Evolutionary conservation across 768 basidiomycete genomes (phyloP).

Genomic region (Termitomyces titanicus): DNA sequence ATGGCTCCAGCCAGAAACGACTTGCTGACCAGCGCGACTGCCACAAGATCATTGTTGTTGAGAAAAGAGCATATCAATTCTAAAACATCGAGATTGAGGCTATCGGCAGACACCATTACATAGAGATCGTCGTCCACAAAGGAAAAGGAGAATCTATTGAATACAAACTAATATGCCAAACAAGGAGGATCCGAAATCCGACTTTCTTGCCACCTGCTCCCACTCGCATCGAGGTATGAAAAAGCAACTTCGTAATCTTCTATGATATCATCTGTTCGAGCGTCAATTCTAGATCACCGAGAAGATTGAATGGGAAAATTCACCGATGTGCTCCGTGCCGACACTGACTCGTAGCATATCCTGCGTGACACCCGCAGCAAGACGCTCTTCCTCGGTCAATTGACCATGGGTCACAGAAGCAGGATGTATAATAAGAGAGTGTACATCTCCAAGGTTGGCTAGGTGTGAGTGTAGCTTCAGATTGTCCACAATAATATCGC

Average conservation of each 20-base stretch:
- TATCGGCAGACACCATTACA: constrained; percentile 62
- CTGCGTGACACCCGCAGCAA: constrained; percentile 48
- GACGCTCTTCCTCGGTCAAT: constrained; percentile 43
- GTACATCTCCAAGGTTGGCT: constrained; percentile 44
- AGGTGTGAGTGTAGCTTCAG: constrained; percentile 34
- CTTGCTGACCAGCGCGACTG: constrained; percentile 59
- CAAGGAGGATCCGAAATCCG: not conserved
- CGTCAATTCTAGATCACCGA: not conserved
- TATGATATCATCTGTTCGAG: constrained; percentile 7
- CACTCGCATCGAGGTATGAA: not conserved
- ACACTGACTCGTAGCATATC: constrained; percentile 54
- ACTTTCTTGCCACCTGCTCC: not conserved
- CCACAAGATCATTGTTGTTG: constrained; percentile 51
- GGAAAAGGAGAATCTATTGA: not conserved
- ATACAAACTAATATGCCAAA: not conserved
- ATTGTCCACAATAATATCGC: constrained; percentile 31
- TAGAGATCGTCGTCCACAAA: not conserved
- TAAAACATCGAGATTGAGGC: constrained; percentile 69
- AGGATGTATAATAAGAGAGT: constrained; percentile 60
- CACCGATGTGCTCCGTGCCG: constrained; percentile 12
- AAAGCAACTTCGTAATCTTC: constrained; percentile 13
- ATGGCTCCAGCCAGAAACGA: constrained; percentile 64
- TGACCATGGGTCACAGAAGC: constrained; percentile 62
- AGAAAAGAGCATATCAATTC: constrained; percentile 62
- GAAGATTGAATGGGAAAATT: not conserved